These are phyloP conservation scores for Rhodotorula taiwanensis DNA, from an alignment of 768 basidiomycete genomes.

Conservation along the genomic window DNA sequence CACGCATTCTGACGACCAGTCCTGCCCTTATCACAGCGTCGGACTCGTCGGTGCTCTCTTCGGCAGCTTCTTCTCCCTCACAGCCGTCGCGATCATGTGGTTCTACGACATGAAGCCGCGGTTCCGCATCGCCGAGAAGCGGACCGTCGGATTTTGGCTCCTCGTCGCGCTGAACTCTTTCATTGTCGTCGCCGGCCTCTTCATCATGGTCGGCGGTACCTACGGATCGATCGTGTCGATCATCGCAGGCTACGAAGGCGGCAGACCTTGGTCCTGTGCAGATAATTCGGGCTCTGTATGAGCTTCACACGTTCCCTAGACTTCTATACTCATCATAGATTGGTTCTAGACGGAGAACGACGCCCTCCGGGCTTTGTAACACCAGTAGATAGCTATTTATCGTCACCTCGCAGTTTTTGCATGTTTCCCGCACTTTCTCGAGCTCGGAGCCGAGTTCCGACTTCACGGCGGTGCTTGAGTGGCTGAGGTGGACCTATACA, in stretches of 20 bases:
- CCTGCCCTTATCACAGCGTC: too few species aligned
- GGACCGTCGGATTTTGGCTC: not conserved
- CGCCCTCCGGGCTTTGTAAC: too few species aligned
- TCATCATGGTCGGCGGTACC: conserved; percentile 37
- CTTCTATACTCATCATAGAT: too few species aligned
- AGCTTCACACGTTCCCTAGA: not conserved
- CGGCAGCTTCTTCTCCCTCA: conserved; percentile 31
- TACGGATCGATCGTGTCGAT: conserved; percentile 24
- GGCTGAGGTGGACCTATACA: too few species aligned
- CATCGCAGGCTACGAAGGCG: conserved; percentile 8
- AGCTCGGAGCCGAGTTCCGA: too few species aligned
- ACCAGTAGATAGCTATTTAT: too few species aligned
- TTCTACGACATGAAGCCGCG: conserved; percentile 14
- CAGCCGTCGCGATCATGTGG: conserved; percentile 28
- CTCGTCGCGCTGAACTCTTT: conserved; percentile 17
- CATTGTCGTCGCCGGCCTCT: conserved; percentile 31
- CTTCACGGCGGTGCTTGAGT: too few species aligned
- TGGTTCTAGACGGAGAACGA: too few species aligned
- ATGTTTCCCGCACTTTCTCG: too few species aligned
- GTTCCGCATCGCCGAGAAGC: not conserved
- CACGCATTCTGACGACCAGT: too few species aligned
- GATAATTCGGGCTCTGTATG: conserved; percentile 27
- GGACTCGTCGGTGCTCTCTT: conserved; percentile 38
- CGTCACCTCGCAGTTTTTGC: too few species aligned
- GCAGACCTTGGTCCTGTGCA: conserved; percentile 28